Evolutionary conservation across 192 early-diverging fungal genomes (phyloP), one percentile per base, ranked within the genome.

Genomic region (Podila epigama): DNA sequence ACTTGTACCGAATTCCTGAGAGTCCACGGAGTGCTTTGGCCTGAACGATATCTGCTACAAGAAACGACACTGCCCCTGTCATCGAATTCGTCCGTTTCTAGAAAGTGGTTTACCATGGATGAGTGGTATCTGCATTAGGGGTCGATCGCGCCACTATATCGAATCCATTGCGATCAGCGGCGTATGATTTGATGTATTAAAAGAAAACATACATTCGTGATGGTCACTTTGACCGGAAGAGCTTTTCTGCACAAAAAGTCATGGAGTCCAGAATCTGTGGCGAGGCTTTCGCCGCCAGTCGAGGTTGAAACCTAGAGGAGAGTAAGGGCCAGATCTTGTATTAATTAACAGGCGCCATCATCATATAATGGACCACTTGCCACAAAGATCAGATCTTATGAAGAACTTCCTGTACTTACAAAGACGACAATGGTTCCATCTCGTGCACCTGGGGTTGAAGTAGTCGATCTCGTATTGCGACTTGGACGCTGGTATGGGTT

Each of bases 401-500:
- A 22, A 2, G n/a, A n/a, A n/a, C n/a, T n/a, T n/a, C n/a, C n/a
- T n/a, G n/a, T n/a, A 22, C 62, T 64, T 75, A 75, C 71, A 67
- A 66, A 75, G 25, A 75, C 57, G n/a, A 75, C 18, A 28, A 66
- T 28, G n/a, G 51, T n/a, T 11, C 51, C 63, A 40, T 35, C 42
- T 27, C 13, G 52, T 11, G 11, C 11, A 1, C 54, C 15, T 31
- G 36, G 62, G 22, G 62, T 13, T 29, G 41, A 3, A 0, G 60
- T 35, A 5, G 25, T 12, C 6, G 69, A 58, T 63, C 54, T 33
- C 4, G 40, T 50, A 35, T 15, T 57, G 1, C 60, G 59, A 32
- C 52, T 52, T 12, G 69, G 69, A 15, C 69, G 39, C 22, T 70
- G 69, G 56, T 70, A 70, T 36, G 69, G 69, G 6, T 51, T 57